Conservation (phyloP, 2,329 filamentous ascomycete genomes). For the Colletotrichum destructivum region DNA sequence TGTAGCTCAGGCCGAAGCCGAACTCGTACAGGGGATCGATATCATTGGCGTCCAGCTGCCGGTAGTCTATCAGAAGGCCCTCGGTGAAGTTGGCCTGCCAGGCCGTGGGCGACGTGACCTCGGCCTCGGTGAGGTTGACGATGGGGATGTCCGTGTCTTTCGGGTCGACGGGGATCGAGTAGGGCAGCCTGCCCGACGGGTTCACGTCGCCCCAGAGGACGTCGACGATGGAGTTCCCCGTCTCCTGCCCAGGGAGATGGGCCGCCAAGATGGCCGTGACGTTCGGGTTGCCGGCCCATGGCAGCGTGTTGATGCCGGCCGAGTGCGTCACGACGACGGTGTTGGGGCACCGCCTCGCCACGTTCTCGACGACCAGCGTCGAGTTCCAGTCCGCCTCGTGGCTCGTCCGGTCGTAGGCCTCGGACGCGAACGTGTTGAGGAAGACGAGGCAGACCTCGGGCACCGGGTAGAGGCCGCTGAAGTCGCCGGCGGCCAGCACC, state of each 20-base stretch:
- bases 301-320: slow-evolving; percentile 70
- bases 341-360: slow-evolving; percentile 65
- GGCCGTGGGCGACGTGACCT: slow-evolving; percentile 70
- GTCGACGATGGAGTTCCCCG: slow-evolving; percentile 81
- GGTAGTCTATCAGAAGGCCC: slow-evolving; percentile 69
- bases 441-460: slow-evolving; percentile 78
- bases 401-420: slow-evolving; percentile 71
- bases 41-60: slow-evolving; percentile 64
- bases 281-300: slow-evolving; percentile 73
- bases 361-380: slow-evolving; percentile 70
- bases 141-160: slow-evolving; percentile 61
- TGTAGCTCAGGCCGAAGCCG: slow-evolving; percentile 79
- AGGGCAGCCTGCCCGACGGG: slow-evolving; percentile 64
- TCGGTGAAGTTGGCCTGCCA: slow-evolving; percentile 67
- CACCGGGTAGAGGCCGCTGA: slow-evolving; percentile 64
- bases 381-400: slow-evolving; percentile 76
- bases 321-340: slow-evolving; percentile 76
- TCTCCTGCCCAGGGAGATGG: slow-evolving; percentile 82
- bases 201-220: slow-evolving; percentile 75
- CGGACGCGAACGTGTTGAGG: slow-evolving; percentile 77
- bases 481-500: slow-evolving; percentile 62
- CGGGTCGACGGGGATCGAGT: slow-evolving; percentile 64
- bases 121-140: slow-evolving; percentile 68
- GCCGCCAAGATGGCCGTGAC: slow-evolving; percentile 85
- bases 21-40: slow-evolving; percentile 71